Evolutionary conservation across 208 protist genomes (phyloP), one percentile per base, ranked within the genome.

Genomic region (Herpetomonas muscarum): DNA sequence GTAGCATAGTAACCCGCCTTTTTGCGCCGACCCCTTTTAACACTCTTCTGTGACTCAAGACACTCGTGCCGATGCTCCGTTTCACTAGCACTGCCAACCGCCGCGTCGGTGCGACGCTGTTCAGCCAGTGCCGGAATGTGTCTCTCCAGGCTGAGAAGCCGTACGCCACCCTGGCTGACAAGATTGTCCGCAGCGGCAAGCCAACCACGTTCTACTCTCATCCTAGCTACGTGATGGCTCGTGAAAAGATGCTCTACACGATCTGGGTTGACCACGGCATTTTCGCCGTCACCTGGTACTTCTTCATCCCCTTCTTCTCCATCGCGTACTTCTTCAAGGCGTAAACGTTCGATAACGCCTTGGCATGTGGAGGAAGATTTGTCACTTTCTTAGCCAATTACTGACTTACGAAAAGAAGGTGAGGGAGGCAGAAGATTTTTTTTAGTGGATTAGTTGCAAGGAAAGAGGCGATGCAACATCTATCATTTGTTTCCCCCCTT

Each of bases 201-300:
- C 50, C 60, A 28, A 76, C 39, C 2, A 75, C 70, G 24, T 96
- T 86, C 74, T 96, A 92, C 67, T 70, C 67, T 19, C 90, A 96
- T 54, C 90, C 90, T 66, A 79, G 68, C 64, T 96, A 93, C 55
- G 83, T 93, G 25, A 90, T 93, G 84, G 74, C 81, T 21, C 81
- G 90, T 22, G 90, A 96, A 58, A 96, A 96, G 72, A 85, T 91
- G 77, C 75, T 93, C 17, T 79, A 87, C 54, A 96, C 85, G 12
- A 75, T 96, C 54, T 96, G 90, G 90, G 73, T 92, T 17, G 90
- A 96, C 47, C 71, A 71, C 45, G 86, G 84, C 22, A 60, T 96
- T 39, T 91, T 92, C 64, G 70, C 70, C 42, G 70, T 76, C 36
- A 86, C 65, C 52, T 78, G 59, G 17, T 82, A 81, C 56, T 51